Evolutionary conservation across 2,329 filamentous ascomycete genomes (phyloP).

Genomic region (Plenodomus lindquistii): DNA sequence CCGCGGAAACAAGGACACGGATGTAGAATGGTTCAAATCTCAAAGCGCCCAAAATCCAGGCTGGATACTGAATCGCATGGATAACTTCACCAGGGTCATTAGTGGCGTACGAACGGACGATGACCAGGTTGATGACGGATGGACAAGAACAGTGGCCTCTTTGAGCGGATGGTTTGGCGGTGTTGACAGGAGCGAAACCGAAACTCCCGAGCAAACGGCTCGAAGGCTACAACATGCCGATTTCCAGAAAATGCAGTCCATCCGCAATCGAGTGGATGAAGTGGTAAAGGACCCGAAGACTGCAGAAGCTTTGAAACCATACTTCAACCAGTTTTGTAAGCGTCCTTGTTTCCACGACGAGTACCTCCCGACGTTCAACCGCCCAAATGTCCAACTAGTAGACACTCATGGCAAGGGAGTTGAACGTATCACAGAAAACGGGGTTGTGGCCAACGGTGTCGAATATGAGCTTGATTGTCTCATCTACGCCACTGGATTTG

Average conservation of each 20-base stretch:
- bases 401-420: constrained; percentile 62
- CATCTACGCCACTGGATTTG: constrained; percentile 54
- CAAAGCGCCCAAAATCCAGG: constrained; percentile 36
- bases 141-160: constrained; percentile 48
- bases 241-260: constrained; percentile 47
- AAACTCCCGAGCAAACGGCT: constrained; percentile 16
- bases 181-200: constrained; percentile 10
- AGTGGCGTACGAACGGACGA: constrained; percentile 30
- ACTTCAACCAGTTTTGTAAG: constrained; percentile 67
- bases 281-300: constrained; percentile 58
- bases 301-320: constrained; percentile 59
- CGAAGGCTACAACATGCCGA: constrained; percentile 27
- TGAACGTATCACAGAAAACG: constrained; percentile 41
- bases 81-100: constrained; percentile 51
- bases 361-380: constrained; percentile 64
- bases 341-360: constrained; percentile 65
- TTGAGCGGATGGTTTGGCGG: constrained; percentile 13
- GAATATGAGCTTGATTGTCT: constrained; percentile 56
- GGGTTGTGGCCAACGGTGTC: constrained; percentile 53
- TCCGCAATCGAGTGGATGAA: constrained; percentile 54
- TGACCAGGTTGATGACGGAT: constrained; percentile 57
- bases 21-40: constrained; percentile 15
- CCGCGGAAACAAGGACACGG: constrained; percentile 16
- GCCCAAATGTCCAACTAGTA: constrained; percentile 60
- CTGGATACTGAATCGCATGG: constrained; percentile 55